Base-by-base conservation (phyloP, 1,139 yeast genomes). In the Scheffersomyces titani region DNA sequence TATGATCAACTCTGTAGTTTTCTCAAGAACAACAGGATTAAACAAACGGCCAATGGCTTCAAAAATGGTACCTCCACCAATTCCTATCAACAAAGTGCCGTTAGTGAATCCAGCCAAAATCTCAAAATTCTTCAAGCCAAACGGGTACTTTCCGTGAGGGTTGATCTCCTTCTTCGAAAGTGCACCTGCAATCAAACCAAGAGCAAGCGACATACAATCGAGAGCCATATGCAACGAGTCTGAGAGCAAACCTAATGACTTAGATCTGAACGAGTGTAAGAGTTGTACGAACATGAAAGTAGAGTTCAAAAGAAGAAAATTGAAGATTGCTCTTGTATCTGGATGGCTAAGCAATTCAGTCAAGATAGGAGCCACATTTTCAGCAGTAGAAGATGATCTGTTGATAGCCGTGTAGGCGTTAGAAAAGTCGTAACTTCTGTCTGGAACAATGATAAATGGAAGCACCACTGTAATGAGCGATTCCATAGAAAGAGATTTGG, bases 221-320 rank as follows among this genome's bases (percentile, higher is more conserved):
- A 94, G 79, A 3, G 97, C 91, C 99, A 94, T 94, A 72, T 94
- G 99, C 54, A 94, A 80, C 3, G 97, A 92, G 67, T 96, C 99
- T 6, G 97, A 92, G 52, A 96, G 75, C 30, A 96, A 78, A 7
- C 99, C 98, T 48, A 96, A 76, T 0, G 98, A 93, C 67, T 91
- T 93, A 0, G 98, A 92, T 61, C 97, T 81, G 72, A 96, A 89
- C 1, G 98, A 93, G 69, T 96, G 96, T 18, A 93, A 75, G 62
- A 94, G 80, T 73, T 96, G 99, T 50, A 96, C 88, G 66, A 96
- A 85, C 99, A 96, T 96, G 73, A 94, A 96, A 1, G 94, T 84
- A 21, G 96, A 86, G 73, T 96, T 96, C 58, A 96, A 80, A 58
- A 94, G 71, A 53, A 96, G 74, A 66, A 94, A 96, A 59, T 91